phyloP scores from a whole-genome alignment of 2,329 filamentous ascomycete genomes.

The Exophiala dermatitidis region DNA sequence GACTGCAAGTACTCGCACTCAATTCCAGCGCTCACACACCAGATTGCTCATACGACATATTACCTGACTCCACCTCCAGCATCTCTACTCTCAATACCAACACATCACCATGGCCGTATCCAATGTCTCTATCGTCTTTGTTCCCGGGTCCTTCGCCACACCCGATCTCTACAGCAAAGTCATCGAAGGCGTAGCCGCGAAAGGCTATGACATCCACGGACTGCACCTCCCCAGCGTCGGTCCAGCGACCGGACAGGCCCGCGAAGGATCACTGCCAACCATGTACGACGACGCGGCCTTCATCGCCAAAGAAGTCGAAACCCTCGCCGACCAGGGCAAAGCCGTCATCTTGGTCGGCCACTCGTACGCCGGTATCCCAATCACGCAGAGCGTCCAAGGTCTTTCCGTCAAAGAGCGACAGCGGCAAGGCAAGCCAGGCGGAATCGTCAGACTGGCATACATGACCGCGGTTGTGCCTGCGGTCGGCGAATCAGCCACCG shows the following conservation, averaged over 20 bases:
- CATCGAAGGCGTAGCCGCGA: conserved; percentile 6
- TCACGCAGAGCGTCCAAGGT: conserved; percentile 21
- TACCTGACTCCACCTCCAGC: too few relatives aligned
- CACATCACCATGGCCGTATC: conserved; percentile 1
- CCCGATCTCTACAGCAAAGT: conserved; percentile 13
- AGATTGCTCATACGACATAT: too few relatives aligned
- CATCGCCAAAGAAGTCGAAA: conserved; percentile 25
- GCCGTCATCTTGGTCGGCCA: conserved; percentile 31
- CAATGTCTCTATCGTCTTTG: conserved; percentile 11
- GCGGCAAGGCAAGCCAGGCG: conserved; percentile 29
- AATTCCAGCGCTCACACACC: too few relatives aligned
- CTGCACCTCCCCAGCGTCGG: conserved; percentile 15
- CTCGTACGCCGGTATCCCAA: conserved; percentile 32
- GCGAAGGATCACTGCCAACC: conserved; percentile 23
- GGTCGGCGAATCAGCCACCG: conserved; percentile 21
- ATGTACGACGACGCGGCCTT: conserved; percentile 31
- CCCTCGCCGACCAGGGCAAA: conserved; percentile 24
- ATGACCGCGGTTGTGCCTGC: conserved; percentile 33
- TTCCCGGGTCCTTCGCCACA: conserved; percentile 14
- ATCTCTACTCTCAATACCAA: too few relatives aligned
- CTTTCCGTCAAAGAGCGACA: conserved; percentile 30
- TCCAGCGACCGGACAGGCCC: conserved; percentile 21
- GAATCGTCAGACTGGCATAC: conserved; percentile 32
- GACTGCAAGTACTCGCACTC: too few relatives aligned
- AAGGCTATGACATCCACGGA: conserved; percentile 13